Conservation (phyloP, 306 rosid genomes). For the Prunus salicina region DNA sequence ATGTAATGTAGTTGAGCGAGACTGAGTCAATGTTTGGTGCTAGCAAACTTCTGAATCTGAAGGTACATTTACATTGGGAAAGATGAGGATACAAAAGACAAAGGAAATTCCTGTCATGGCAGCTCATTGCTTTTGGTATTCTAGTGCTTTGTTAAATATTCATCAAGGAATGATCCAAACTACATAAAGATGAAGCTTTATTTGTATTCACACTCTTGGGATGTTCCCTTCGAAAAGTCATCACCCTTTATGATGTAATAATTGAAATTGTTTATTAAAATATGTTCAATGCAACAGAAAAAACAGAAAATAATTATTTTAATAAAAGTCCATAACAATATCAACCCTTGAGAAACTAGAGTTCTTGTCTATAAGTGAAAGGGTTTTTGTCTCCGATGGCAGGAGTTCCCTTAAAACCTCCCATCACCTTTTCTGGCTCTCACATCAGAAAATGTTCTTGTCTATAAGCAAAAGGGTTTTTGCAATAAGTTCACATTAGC, state of each 20-base stretch:
- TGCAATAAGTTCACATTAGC: background rate
- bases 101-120: conserved; percentile 23
- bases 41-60: background rate
- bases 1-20: background rate
- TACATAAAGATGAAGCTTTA: background rate
- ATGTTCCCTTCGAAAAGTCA: background rate
- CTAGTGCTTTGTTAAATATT: background rate
- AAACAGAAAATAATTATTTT: background rate
- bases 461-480: background rate
- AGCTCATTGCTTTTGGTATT: background rate
- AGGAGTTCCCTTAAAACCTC: background rate
- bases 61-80: background rate
- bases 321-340: too few relatives aligned
- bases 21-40: background rate
- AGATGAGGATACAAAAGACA: conserved; percentile 13
- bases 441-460: background rate
- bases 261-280: too few relatives aligned
- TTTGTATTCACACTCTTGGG: background rate
- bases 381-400: background rate
- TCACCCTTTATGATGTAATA: background rate
- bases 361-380: background rate
- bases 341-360: background rate
- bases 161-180: background rate
- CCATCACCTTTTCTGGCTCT: background rate
- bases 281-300: background rate